Conservation (phyloP, 2,329 filamentous ascomycete genomes). For the Clathrospora elynae region DNA sequence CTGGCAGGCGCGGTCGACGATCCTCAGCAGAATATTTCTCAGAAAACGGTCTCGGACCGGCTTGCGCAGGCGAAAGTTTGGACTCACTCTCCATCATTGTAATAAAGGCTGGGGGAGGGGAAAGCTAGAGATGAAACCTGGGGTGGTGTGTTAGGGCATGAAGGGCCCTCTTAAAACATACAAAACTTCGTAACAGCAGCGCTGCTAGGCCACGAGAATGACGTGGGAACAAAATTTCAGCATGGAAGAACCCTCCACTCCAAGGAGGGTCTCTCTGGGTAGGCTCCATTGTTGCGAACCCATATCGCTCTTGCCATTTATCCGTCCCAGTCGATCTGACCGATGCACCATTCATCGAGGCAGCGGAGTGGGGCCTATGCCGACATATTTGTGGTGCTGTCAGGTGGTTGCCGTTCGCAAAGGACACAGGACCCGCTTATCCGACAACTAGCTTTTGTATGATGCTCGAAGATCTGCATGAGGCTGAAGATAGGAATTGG, state of each 20-base stretch:
- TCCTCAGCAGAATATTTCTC: constrained; percentile 7
- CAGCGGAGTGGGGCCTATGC: constrained; percentile 12
- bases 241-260: constrained; percentile 7
- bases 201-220: constrained; percentile 9
- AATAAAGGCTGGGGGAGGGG: neutral
- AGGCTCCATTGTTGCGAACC: constrained; percentile 4
- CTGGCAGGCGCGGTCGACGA: constrained; percentile 6
- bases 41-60: constrained; percentile 4
- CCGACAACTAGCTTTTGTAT: constrained; percentile 12
- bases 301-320: constrained; percentile 5
- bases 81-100: constrained; percentile 15
- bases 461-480: constrained; percentile 11
- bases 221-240: constrained; percentile 7
- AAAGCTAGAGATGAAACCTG: constrained; percentile 13
- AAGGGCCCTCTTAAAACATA: constrained; percentile 15
- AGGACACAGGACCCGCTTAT: constrained; percentile 15
- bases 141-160: constrained; percentile 8
- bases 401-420: constrained; percentile 6
- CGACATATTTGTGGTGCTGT: constrained; percentile 6
- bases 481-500: constrained; percentile 13
- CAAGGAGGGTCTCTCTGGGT: constrained; percentile 3
- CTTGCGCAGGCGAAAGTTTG: constrained; percentile 12
- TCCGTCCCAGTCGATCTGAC: constrained; percentile 9
- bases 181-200: constrained; percentile 6
- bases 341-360: constrained; percentile 15